Percentiles rank a stretch among this genome's conserved stretches.
These are phyloP conservation scores for Rhizophlyctis rosea DNA, from an alignment of 192 early-diverging fungal genomes.

Conservation along the genomic window DNA sequence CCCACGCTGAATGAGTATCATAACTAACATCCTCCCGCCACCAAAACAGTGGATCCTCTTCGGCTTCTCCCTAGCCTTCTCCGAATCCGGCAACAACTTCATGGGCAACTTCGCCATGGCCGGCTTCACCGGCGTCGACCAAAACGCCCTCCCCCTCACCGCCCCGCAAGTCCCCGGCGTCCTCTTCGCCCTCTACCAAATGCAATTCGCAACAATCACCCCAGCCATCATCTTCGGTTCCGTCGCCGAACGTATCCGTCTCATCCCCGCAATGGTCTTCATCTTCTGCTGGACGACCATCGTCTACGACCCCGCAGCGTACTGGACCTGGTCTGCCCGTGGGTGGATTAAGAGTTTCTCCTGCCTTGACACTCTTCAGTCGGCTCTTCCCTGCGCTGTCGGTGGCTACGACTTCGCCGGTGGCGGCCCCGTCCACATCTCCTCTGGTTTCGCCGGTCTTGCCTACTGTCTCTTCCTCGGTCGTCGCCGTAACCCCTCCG, in stretches of 20 bases:
- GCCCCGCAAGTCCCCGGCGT: constrained; percentile 67
- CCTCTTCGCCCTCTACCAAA: constrained; percentile 81
- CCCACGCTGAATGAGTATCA: not conserved
- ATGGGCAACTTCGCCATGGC: constrained; percentile 81
- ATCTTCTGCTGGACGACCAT: constrained; percentile 89
- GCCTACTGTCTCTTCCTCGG: constrained; percentile 87
- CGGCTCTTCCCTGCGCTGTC: constrained; percentile 41
- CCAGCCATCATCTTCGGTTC: constrained; percentile 88
- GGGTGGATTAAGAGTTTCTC: constrained; percentile 75
- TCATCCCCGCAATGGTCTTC: constrained; percentile 84
- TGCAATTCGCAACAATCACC: constrained; percentile 91
- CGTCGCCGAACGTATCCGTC: constrained; percentile 82
- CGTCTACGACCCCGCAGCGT: constrained; percentile 92
- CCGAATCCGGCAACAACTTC: constrained; percentile 65
- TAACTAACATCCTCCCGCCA: not conserved
- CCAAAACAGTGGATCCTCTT: constrained; percentile 76
- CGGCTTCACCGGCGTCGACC: constrained; percentile 63
- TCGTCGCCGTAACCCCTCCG: constrained; percentile 61
- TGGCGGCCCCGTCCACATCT: constrained; percentile 93
- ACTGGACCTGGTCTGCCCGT: constrained; percentile 86
- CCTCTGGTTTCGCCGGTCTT: constrained; percentile 83
- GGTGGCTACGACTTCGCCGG: constrained; percentile 93
- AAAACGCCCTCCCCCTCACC: constrained; percentile 45
- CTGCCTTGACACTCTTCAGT: constrained; percentile 28
- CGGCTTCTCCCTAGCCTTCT: constrained; percentile 86